Evolutionary conservation across 179 eudicot genomes (phyloP), one percentile per base, ranked within the genome.

Genomic region (Vitellaria paradoxa): DNA sequence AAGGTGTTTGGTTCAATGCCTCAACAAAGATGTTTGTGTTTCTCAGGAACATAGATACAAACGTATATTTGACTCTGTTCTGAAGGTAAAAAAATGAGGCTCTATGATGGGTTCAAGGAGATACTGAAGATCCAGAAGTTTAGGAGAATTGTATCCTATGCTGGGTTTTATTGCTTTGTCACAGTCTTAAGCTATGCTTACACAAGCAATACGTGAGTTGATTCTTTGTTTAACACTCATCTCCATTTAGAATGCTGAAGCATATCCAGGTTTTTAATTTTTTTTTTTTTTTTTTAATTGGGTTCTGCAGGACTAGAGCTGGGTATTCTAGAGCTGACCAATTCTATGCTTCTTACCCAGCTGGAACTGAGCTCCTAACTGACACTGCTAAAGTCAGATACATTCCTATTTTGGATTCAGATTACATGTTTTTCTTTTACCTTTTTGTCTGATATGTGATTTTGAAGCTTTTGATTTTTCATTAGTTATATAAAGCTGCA

Each of bases 241-340:
- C 53, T 61, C 15, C 49, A 11, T 46, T 55, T 14, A n/a, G 9
- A 23, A 20, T 46, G 65, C 60, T 78, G 37, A 68, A 69, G 55
- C 71, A 50, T 53, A 11, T 60, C 6, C 26, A 62, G 56, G 55
- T 37, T 57, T 47, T 66, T 6, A 37, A 30, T 17, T 61, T 26
- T 40, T 71, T 56, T 66, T 2, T 30, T 12, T 12, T 50, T 57
- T 18, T 18, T 45, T 12, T 9, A 17, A 3, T 40, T 82, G 70
- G 49, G 68, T 59, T 7, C 15, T 80, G 65, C 79, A 94, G 98
- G 77, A 94, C 94, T 49, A 83, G 98, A 87, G 98, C 96, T 45
- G 98, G 98, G 73, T 87, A 80, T 78, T 94, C 98, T 0, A 88
- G 97, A 80, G 98, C 86, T 76, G 98, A 94, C 82, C 98, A 94